Evolutionary conservation across 1,284 basidiomycete genomes (phyloP), one percentile per base, ranked within the genome.

Genomic region (Malassezia furfur): DNA sequence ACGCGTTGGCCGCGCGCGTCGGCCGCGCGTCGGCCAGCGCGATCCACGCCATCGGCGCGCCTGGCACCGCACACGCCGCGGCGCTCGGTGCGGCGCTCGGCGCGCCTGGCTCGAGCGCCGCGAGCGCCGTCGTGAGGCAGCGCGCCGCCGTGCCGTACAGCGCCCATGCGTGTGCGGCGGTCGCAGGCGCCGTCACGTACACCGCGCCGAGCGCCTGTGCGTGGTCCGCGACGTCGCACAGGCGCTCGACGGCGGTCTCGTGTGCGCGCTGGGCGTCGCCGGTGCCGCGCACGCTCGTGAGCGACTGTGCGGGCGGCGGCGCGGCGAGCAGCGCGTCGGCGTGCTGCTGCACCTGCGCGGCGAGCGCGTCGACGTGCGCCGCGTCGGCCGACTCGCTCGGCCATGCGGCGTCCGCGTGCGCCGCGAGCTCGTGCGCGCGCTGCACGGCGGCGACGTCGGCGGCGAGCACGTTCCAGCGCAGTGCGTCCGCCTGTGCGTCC

Each of bases 191-290:
- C 12, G 38, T 47, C 28, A 21, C 45, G 49, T 15, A 21, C 17
- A 57, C 9, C 2, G 50, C 31, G 8, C 44, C 55, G 14, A 57
- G 40, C 1, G 35, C 25, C 35, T 57, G 55, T 9, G 55, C 55
- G n/a, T 57, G 36, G 37, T 57, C 45, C 2, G 37, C 50, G 4
- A 57, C 22, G 21, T 52, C 45, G 21, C 55, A 48, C 31, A 57
- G 28, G 9, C 39, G 38, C 14, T 31, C 35, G 11, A 52, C 50
- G 8, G 11, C 12, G 15, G 22, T 21, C 32, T 52, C 55, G 17
- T 37, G 15, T 6, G 7, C 22, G 30, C 19, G 37, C 36, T 40
- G 30, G 12, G 12, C 36, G n/a, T 28, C 43, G n/a, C 39, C 49
- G 7, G 32, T 25, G 34, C 49, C 46, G 17, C 55, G 55, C 28